Percentiles rank a stretch among this genome's conserved stretches.
Evolutionary conservation across 78 protist genomes (phyloP).

Genomic region (Dictyostelium brefeldianum): DNA sequence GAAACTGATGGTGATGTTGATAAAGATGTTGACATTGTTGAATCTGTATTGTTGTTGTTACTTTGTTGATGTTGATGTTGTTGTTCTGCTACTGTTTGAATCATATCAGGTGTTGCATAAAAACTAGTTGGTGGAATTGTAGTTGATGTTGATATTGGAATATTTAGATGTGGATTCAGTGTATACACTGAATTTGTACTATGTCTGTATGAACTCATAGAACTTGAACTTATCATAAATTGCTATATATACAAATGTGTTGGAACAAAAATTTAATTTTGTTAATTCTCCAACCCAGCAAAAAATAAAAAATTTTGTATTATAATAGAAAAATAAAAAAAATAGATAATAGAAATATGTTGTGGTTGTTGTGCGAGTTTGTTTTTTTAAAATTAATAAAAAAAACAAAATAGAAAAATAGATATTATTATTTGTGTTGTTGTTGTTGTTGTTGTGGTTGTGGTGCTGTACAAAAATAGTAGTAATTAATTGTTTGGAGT

Average conservation of each 20-base stretch:
- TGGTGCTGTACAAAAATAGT: no score
- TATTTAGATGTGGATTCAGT: constrained; percentile 50
- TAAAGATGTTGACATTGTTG: neutral
- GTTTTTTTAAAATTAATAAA: no score
- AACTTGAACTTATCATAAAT: constrained; percentile 8
- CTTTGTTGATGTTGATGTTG: neutral
- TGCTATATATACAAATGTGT: neutral
- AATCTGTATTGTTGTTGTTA: neutral
- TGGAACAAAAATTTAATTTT: neutral
- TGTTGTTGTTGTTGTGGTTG: no score
- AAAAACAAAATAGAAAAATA: no score
- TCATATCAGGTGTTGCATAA: neutral
- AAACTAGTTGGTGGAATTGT: constrained; percentile 37
- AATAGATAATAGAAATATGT: no score
- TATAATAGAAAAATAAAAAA: no score
- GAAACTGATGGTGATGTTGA: constrained; percentile 14
- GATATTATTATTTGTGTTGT: no score
- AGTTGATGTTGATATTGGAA: constrained; percentile 72
- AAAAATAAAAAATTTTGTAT: no score
- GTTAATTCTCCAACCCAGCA: neutral
- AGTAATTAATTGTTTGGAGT: no score
- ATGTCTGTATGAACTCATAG: constrained; percentile 67
- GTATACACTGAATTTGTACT: constrained; percentile 62
- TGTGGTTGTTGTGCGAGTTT: no score
- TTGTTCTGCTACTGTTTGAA: constrained; percentile 17